Evolutionary conservation across 1,284 basidiomycete genomes (phyloP).

Genomic region (Trametes hirsuta): DNA sequence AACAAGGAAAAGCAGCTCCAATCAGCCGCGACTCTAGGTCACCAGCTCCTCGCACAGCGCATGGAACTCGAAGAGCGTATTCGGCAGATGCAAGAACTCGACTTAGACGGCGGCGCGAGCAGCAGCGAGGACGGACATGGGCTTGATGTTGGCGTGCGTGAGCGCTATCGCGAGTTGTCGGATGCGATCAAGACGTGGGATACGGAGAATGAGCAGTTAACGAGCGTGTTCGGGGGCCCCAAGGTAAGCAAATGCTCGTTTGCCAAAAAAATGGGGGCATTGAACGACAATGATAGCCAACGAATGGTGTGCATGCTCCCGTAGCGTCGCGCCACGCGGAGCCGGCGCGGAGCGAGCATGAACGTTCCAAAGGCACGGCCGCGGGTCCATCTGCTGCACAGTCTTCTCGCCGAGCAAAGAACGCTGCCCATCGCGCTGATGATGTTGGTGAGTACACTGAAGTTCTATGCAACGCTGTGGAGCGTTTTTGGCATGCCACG

Average conservation of each 20-base stretch:
- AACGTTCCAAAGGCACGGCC: constrained; percentile 44
- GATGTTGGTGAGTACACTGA: constrained; percentile 69
- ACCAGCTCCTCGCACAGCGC: constrained; percentile 89
- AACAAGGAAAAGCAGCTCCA: constrained; percentile 89
- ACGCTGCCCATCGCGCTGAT: constrained; percentile 82
- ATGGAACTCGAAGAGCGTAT: constrained; percentile 90
- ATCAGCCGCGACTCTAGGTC: constrained; percentile 87
- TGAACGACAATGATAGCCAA: constrained; percentile 8
- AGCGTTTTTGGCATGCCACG: not conserved
- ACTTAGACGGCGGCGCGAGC: constrained; percentile 47
- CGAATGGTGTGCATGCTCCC: constrained; percentile 42
- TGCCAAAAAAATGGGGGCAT: not conserved
- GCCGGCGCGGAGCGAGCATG: constrained; percentile 44
- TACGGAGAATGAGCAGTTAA: constrained; percentile 79
- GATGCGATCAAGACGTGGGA: constrained; percentile 83
- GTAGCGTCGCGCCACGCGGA: constrained; percentile 37
- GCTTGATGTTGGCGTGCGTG: constrained; percentile 46
- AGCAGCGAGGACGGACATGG: constrained; percentile 55
- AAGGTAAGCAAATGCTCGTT: constrained; percentile 52
- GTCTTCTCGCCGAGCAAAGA: constrained; percentile 77
- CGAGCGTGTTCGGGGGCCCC: constrained; percentile 62
- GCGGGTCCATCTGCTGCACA: constrained; percentile 66
- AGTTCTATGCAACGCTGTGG: not conserved
- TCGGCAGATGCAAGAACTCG: constrained; percentile 73
- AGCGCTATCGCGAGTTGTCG: constrained; percentile 77